phyloP scores from a whole-genome alignment of 331 rosid species.

The Acacia concinna region DNA sequence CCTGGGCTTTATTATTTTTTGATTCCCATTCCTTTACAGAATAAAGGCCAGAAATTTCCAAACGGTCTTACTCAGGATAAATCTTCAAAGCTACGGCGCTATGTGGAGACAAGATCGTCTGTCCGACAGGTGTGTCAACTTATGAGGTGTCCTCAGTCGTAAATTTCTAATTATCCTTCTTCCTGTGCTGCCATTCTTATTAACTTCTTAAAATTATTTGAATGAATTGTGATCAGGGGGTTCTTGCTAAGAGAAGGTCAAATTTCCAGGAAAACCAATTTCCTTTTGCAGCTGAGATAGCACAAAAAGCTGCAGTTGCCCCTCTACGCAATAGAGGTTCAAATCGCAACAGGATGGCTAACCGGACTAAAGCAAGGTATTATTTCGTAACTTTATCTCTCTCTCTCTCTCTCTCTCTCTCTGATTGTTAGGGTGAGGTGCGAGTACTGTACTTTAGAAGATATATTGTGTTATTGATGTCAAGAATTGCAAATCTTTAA shows the following conservation, averaged over 20 bases:
- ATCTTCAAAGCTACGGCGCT: conserved; percentile 50
- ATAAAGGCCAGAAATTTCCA: conserved; percentile 54
- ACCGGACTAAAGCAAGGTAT: conserved; percentile 87
- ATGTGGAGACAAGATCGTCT: conserved; percentile 73
- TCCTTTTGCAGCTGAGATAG: conserved; percentile 63
- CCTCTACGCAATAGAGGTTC: conserved; percentile 55
- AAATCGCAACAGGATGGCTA: conserved; percentile 50
- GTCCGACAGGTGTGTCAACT: conserved; percentile 66
- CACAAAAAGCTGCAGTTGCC: conserved; percentile 69
- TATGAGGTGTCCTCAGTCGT: neutral
- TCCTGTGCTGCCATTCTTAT: neutral
- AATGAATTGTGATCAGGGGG: conserved; percentile 53
- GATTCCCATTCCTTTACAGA: conserved; percentile 42
- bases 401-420: neutral
- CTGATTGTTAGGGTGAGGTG: conserved; percentile 3
- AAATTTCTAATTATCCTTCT: neutral
- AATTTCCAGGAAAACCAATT: conserved; percentile 79
- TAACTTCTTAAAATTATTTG: neutral
- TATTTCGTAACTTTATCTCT: neutral
- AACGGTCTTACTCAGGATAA: conserved; percentile 62
- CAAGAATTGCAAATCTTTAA: neutral
- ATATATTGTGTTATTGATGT: conserved; percentile 1
- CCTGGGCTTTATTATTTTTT: neutral
- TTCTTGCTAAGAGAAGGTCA: conserved; percentile 79
- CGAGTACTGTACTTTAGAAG: conserved; percentile 6